Base-by-base conservation (phyloP, 495 filamentous ascomycete species). In the Echria macrotheca region DNA sequence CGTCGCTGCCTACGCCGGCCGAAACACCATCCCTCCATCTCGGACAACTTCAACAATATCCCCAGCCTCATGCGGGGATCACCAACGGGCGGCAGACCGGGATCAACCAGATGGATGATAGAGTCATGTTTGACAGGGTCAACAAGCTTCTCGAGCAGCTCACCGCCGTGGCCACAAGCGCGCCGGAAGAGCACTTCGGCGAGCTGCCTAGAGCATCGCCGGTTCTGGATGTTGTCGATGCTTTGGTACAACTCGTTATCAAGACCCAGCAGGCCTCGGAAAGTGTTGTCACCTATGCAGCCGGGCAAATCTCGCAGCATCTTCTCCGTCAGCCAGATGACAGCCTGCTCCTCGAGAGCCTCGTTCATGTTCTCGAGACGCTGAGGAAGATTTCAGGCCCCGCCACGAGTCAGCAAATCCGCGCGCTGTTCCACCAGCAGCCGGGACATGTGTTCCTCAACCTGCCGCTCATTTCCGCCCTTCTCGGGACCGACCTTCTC, bases 381-480 rank as follows among this genome's bases (percentile, higher is more conserved):
- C 67, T 95, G n/a, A 89, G 86, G 62, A 80, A 87, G 53, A 78
- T 91, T 59, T 76, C 79, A 4, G 74, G 79, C 23, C 86, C 89
- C 37, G 80, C 81, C n/a, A 78, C 84, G n/a, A 78, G 83, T 31
- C 76, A 88, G 44, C 69, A 72, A 12, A 81, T 87, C 26, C 80
- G 85, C 29, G 82, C 80, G 69, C 75, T 90, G 24, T 82, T 85
- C 22, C 67, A 72, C 33, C 64, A 69, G 40, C 72, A 85, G 50
- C 77, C 86, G 21, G 85, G 88, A 25, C 79, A 89, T 49, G 78
- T 82, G 49, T 77, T 95, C 60, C 81, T 95, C 54, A 87, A 87
- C 55, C 76, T 88, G 5, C 77, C 82, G 9, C 81, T 95, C 18
- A 90, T 87, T 12, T 72, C 84, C 21, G 80, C 85, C 33, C 70